A percentile compares a stretch with the other conserved stretches of the same genome.
These are phyloP conservation scores for Mollisia scopiformis DNA, from an alignment of 2,329 filamentous ascomycete genomes.

Conservation along the genomic window DNA sequence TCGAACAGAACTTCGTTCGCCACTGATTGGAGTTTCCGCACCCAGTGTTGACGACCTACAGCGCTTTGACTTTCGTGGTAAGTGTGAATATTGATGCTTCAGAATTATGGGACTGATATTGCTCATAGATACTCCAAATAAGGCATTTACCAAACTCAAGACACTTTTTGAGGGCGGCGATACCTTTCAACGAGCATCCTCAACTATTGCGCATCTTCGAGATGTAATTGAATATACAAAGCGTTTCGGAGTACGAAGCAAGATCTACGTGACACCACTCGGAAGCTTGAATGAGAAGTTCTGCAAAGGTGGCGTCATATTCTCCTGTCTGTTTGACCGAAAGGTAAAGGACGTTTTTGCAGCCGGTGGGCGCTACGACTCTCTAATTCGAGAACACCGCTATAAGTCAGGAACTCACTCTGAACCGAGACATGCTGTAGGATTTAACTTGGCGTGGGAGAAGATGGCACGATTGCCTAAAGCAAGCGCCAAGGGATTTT, in stretches of 20 bases:
- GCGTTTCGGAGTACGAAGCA: conserved; percentile 73
- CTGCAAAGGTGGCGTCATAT: conserved; percentile 82
- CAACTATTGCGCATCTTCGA: conserved; percentile 78
- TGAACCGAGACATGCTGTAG: conserved; percentile 79
- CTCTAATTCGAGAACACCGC: conserved; percentile 81
- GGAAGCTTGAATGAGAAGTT: conserved; percentile 91
- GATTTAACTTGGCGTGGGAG: conserved; percentile 90
- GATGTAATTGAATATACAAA: conserved; percentile 78
- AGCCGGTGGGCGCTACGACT: conserved; percentile 91
- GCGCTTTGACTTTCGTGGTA: conserved; percentile 87
- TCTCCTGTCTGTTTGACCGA: conserved; percentile 87
- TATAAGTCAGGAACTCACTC: conserved; percentile 66
- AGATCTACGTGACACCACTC: conserved; percentile 83
- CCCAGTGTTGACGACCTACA: conserved; percentile 90
- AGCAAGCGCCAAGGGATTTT: conserved; percentile 55
- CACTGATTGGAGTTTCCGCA: conserved; percentile 78
- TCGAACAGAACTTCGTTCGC: conserved; percentile 78
- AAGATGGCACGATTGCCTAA: conserved; percentile 59
- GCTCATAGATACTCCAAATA: conserved; percentile 53
- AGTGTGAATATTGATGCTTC: conserved; percentile 19
- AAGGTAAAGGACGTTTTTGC: conserved; percentile 87
- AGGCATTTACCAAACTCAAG: conserved; percentile 62
- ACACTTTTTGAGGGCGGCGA: conserved; percentile 64
- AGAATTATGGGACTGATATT: not conserved
- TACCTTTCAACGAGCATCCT: conserved; percentile 73